Evolutionary conservation across 1,139 yeast genomes (phyloP), one percentile per base, ranked within the genome.

Genomic region (Lodderomyces theae): DNA sequence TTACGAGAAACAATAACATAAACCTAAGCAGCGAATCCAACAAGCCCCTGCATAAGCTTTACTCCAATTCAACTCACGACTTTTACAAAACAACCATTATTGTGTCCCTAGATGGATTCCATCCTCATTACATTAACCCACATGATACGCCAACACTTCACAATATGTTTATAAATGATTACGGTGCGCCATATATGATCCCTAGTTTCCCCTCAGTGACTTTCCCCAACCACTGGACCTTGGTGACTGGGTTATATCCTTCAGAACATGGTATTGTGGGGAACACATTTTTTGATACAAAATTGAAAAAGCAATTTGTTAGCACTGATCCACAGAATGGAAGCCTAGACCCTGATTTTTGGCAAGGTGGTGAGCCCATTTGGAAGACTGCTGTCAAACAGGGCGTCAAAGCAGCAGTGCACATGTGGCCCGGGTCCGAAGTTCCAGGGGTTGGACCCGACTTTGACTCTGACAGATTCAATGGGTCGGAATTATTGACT

Each of bases 351-450:
- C 80, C 82, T 0, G 77, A 70, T 23, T 86, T 86, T 67, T 87
- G 95, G 95, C 60, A 52, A 38, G 92, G 94, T 8, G 95, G 96
- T 23, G 94, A 86, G 56, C 95, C 97, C 0, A 59, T 89, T 21
- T 89, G 97, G 97, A 66, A 72, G 35, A 86, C 95, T 0, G 89
- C 94, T 0, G 67, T 68, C 19, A 59, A 60, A n/a, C 86, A 84
- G 46, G 82, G 80, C 1, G 74, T 86, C 4, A 68, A 68, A 11
- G 67, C 85, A 2, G 95, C 94, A 0, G 82, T 87, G n/a, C 96
- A 89, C 58, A 88, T 89, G 96, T 89, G 95, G 95, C 96, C 97
- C 0, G 96, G 96, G 1, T 81, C 89, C 46, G 95, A 87, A 52
- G 94, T 83, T 3, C 74, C 71, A 40, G 69, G 79, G 3, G 66